These are phyloP conservation scores for Vigna reflexopilosa DNA, from an alignment of 306 rosid species.

Conservation along the genomic window DNA sequence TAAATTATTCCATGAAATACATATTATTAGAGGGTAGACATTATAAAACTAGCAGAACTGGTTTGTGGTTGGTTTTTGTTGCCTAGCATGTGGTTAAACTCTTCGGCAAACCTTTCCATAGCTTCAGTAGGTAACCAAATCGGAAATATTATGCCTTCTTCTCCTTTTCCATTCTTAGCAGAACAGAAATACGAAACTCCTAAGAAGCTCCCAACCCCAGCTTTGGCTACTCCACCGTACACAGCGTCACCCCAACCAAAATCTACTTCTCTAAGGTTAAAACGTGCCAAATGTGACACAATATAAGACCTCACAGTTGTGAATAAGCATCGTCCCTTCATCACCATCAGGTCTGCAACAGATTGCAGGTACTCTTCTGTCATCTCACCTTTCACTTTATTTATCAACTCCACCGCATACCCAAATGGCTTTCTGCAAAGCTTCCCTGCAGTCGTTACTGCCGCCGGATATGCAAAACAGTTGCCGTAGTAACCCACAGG, in stretches of 20 bases:
- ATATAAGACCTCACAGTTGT: background rate
- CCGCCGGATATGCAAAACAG: background rate
- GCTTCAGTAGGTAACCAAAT: conserved; percentile 47
- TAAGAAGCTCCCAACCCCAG: background rate
- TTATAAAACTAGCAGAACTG: too few relatives aligned
- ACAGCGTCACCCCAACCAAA: conserved; percentile 66
- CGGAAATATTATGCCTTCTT: conserved; percentile 50
- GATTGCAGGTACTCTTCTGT: conserved; percentile 50
- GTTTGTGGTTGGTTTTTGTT: background rate
- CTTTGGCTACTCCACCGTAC: conserved; percentile 46
- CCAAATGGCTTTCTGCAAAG: conserved; percentile 7
- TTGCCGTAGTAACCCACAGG: conserved; percentile 45
- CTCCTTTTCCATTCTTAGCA: conserved; percentile 33
- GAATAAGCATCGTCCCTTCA: conserved; percentile 26
- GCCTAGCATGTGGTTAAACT: conserved; percentile 37
- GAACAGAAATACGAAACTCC: conserved; percentile 8
- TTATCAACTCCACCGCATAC: conserved; percentile 33
- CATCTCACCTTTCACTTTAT: conserved; percentile 15
- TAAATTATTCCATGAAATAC: too few relatives aligned
- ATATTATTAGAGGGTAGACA: too few relatives aligned
- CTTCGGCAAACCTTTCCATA: conserved; percentile 53
- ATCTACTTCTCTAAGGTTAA: conserved; percentile 15
- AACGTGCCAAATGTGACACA: conserved; percentile 44
- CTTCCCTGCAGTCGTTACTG: background rate
- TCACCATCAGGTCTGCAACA: conserved; percentile 48